Evolutionary conservation across 768 basidiomycete species (phyloP), one percentile per base, ranked within the genome.

Genomic region (Coprinopsis sp.): DNA sequence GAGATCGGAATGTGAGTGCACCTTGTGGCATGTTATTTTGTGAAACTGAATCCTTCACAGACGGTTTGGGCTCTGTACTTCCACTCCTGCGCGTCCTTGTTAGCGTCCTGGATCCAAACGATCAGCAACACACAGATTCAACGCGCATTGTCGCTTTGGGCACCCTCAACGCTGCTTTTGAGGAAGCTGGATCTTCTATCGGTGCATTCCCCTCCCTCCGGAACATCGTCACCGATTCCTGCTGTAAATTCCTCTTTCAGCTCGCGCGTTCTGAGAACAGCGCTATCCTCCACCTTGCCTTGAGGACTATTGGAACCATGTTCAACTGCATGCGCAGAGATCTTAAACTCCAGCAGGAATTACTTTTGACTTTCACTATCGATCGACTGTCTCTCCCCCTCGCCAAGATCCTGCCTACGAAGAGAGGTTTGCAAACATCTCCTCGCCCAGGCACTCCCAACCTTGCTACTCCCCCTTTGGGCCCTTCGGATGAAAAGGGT

Each of bases 171-270:
- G 75, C 83, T 18, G 87, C 91, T 2, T 82, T 98, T 44, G 91
- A 97, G 63, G 81, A 84, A 42, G 81, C 91, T 16, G 94, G 93
- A 6, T 63, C 75, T 6, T 77, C 74, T 33, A 79, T 99, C 45
- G 80, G 83, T 21, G 69, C 77, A 22, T 97, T 87, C 63, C 81
- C 87, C 6, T 90, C 89, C 6, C 69, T 98, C 27, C 70, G 81
- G 40, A 71, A 75, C 22, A 81, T 97, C 46, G 72, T 97, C 27
- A 67, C 88, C 12, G 95, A 99, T 60, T 76, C 86, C 38, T 93
- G 90, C 1, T 98, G 95, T 76, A 94, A 95, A 69, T 93, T 87
- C 60, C 80, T 99, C 25, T 97, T 99, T 74, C 94, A 96, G 67
- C 81, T 99, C 28, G 93, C 92, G 18, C 81, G 94, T 28, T 93